A percentile compares a stretch with the other conserved stretches of the same genome.
Evolutionary conservation across 208 protist species (phyloP).

Genomic region (Entamoeba moshkovskii): DNA sequence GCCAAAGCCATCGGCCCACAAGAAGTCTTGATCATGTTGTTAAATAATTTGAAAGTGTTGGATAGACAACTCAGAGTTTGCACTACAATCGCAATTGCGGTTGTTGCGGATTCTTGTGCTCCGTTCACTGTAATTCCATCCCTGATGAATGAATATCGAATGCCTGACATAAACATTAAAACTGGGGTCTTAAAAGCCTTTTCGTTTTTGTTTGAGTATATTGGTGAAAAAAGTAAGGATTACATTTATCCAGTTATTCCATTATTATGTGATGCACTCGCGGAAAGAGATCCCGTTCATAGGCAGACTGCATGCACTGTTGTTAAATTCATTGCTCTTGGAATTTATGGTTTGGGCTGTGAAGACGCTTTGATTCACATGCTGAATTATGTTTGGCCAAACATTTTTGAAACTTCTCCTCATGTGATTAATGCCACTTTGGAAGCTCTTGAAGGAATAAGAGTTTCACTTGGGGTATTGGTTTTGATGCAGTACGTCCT

Average conservation of each 20-base stretch:
- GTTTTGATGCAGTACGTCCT: conserved; percentile 77
- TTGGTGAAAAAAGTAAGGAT: conserved; percentile 84
- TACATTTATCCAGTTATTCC: conserved; percentile 89
- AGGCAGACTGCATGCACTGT: conserved; percentile 87
- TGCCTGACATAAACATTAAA: conserved; percentile 37
- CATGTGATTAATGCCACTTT: conserved; percentile 87
- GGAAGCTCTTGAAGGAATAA: conserved; percentile 84
- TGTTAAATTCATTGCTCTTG: conserved; percentile 78
- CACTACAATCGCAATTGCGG: conserved; percentile 94
- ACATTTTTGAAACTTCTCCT: conserved; percentile 90
- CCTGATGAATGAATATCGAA: conserved; percentile 95
- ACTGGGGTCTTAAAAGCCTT: conserved; percentile 86
- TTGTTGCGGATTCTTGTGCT: conserved; percentile 89
- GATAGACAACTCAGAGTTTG: conserved; percentile 95
- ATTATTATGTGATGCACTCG: conserved; percentile 89
- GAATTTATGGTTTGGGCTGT: conserved; percentile 43
- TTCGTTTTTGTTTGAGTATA: conserved; percentile 96
- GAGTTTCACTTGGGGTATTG: conserved; percentile 72
- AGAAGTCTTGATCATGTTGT: conserved; percentile 87
- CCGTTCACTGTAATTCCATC: conserved; percentile 94
- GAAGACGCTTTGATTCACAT: conserved; percentile 88
- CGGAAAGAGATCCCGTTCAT: conserved; percentile 90
- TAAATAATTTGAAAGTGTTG: conserved; percentile 94
- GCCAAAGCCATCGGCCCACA: conserved; percentile 91
- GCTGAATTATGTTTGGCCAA: conserved; percentile 95